Percentiles rank a stretch among this genome's conserved stretches.
These are phyloP conservation scores for Carex pumila DNA, from an alignment of 176 grass and related monocot species.

Conservation along the genomic window DNA sequence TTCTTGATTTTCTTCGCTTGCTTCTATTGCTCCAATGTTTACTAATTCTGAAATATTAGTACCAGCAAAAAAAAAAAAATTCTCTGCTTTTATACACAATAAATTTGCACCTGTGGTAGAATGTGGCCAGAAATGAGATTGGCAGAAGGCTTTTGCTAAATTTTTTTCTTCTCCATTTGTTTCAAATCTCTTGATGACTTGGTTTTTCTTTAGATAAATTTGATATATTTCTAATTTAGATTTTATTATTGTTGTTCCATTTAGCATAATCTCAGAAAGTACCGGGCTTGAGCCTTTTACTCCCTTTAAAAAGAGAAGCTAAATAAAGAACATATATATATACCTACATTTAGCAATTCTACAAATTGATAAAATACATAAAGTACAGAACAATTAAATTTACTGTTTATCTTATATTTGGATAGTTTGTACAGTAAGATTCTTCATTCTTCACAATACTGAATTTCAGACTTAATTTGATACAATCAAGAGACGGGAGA, in stretches of 20 bases:
- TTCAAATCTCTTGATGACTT: background rate
- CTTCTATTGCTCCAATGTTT: conserved; percentile 29
- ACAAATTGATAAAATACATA: conserved; percentile 13
- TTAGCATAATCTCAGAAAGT: background rate
- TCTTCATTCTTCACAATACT: background rate
- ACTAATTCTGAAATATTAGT: conserved; percentile 37
- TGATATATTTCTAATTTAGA: background rate
- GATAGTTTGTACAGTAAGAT: background rate
- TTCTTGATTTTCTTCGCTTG: conserved; percentile 35
- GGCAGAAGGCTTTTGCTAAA: background rate
- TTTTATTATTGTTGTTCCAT: background rate
- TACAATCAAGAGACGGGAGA: background rate
- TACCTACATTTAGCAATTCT: background rate
- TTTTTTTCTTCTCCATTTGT: background rate
- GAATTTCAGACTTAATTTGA: background rate
- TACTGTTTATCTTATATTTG: background rate
- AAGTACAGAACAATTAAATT: conserved; percentile 10
- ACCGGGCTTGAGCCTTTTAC: conserved; percentile 11
- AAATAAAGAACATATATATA: background rate
- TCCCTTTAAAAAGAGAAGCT: background rate
- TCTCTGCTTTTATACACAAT: background rate
- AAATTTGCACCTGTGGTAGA: conserved; percentile 3
- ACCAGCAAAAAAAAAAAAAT: conserved; percentile 19
- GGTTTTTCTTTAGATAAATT: background rate
- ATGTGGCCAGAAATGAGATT: background rate